Evolutionary conservation across 495 filamentous ascomycete genomes (phyloP).

Genomic region (Penicillium mononematosum): DNA sequence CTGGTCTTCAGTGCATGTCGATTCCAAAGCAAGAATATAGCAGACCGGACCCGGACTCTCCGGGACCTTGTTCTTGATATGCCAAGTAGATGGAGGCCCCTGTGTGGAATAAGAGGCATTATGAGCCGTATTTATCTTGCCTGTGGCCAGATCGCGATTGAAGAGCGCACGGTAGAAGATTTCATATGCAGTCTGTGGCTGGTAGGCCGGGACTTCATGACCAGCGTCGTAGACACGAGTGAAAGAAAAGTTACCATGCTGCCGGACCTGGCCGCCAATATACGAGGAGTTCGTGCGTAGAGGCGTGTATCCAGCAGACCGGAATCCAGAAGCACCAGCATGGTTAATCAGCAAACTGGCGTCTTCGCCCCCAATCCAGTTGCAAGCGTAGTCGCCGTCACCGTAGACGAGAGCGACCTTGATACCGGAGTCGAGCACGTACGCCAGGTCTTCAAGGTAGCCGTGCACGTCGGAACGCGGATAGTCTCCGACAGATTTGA

Average conservation of each 20-base stretch:
- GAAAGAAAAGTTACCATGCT: conserved; percentile 60
- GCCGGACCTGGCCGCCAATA: conserved; percentile 53
- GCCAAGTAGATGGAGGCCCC: conserved; percentile 52
- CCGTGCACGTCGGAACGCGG: conserved; percentile 46
- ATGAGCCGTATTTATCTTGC: conserved; percentile 38
- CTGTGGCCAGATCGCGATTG: conserved; percentile 57
- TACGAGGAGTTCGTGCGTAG: conserved; percentile 46
- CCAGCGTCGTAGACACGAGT: conserved; percentile 59
- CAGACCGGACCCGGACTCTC: conserved; percentile 42
- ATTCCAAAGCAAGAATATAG: conserved; percentile 42
- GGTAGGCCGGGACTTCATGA: conserved; percentile 61
- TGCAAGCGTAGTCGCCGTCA: conserved; percentile 60
- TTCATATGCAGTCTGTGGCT: conserved; percentile 53
- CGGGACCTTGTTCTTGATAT: conserved; percentile 48
- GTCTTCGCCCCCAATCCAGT: conserved; percentile 49
- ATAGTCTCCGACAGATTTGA: conserved; percentile 49
- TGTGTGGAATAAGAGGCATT: conserved; percentile 46
- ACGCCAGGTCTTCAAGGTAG: conserved; percentile 51
- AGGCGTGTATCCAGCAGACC: conserved; percentile 49
- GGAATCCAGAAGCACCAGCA: conserved; percentile 41
- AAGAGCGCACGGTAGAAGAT: conserved; percentile 57
- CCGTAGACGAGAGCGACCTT: conserved; percentile 71
- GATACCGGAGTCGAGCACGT: conserved; percentile 55
- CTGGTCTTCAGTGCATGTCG: conserved; percentile 50
- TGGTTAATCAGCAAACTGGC: conserved; percentile 44